phyloP scores from a whole-genome alignment of 164 flowering plant species.

The Piper betle region DNA sequence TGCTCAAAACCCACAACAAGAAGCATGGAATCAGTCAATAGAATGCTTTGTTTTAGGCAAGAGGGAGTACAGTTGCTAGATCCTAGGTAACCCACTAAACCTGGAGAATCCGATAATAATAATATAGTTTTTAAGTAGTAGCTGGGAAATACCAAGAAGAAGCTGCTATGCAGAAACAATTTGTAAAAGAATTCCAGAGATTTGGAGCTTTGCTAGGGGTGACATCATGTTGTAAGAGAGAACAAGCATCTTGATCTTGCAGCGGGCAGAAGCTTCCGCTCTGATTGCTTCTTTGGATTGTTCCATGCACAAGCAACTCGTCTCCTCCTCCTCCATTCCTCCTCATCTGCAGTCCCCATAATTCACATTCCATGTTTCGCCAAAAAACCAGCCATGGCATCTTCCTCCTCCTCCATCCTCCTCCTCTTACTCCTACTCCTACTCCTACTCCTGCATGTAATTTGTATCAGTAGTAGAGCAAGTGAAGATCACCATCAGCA shows the following conservation, averaged over 20 bases:
- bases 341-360: not conserved
- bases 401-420: not conserved
- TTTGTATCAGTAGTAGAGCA: no score
- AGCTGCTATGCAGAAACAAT: not conserved
- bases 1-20: not conserved
- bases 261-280: not conserved
- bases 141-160: no score
- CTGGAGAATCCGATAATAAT: no score
- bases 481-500: no score
- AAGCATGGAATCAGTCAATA: not conserved
- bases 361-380: not conserved
- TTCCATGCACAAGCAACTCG: no score
- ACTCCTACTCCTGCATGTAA: not conserved
- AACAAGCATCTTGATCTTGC: not conserved
- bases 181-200: not conserved
- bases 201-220: not conserved
- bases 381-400: slow-evolving; percentile 2
- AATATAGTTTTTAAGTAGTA: no score
- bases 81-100: no score
- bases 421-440: not conserved
- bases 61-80: not conserved
- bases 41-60: no score
- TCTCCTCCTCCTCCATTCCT: no score
- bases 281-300: no score
- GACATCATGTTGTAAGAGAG: not conserved